Evolutionary conservation across 495 filamentous ascomycete genomes (phyloP), one percentile per base, ranked within the genome.

Genomic region (Annulohypoxylon stygium): DNA sequence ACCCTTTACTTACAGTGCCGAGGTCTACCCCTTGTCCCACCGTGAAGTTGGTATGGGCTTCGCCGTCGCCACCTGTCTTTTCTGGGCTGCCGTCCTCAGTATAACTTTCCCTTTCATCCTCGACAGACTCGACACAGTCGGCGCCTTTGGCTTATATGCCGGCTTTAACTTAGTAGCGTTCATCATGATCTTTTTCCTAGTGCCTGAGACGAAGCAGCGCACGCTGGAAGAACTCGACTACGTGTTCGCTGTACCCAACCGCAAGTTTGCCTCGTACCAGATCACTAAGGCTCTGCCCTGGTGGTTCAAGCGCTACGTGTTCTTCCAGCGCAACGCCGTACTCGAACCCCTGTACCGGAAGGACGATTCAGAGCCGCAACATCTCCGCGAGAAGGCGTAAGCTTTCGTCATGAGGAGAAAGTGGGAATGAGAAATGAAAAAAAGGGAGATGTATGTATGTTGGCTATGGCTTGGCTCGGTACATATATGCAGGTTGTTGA

Each of bases 171-270:
- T 90, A 0, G 76, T 90, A 0, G 90, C 90, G 1, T 79, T 92
- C 36, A 51, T 88, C 51, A 81, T 93, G 83, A 92, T 93, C 74
- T 92, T 92, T 80, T 83, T 92, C 12, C 87, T 85, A 67, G 80
- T 93, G 30, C 88, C 87, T 7, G 90, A 92, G 81, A 92, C 90
- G 7, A 92, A 91, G 82, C 86, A 90, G 81, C 85, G 86, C 14
- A 89, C 88, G 3, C 82, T 91, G 10, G 93, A 97, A 79, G 93
- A 97, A 77, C 83, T 97, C 41, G 93, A 97, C 80, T 93, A 94
- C 76, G 88, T 97, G 62, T 97, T 93, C 69, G 91, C 88, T 7
- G 91, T 93, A 11, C 90, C 90, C 0, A 91, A 87, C 25, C 74
- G 85, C 48, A 84, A 83, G 39, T 91, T 93, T 76, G 87, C 86